Conservation (phyloP, 2,329 filamentous ascomycete species). For the Talaromyces amestolkiae region DNA sequence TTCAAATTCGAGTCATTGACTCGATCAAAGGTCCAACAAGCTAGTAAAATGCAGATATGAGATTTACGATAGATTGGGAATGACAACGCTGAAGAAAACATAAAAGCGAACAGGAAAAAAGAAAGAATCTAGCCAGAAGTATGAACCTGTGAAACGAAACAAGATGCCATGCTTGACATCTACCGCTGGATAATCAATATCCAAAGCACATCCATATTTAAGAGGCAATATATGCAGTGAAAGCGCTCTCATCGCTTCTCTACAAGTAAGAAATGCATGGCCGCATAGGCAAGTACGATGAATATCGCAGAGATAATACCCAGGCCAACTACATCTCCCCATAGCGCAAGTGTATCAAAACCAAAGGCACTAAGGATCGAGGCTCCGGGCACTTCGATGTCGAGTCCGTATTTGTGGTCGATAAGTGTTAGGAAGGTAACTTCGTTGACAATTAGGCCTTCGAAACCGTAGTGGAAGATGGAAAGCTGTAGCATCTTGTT, state of each 20-base stretch:
- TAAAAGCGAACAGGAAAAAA: background rate
- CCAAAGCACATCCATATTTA: background rate
- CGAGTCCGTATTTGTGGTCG: constrained; percentile 92
- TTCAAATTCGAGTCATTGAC: background rate
- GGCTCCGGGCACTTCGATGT: constrained; percentile 93
- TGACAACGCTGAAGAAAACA: background rate
- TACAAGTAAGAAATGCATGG: constrained; percentile 90
- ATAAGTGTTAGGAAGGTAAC: constrained; percentile 84
- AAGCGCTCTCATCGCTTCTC: constrained; percentile 66
- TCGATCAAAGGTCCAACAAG: background rate
- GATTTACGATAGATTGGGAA: background rate
- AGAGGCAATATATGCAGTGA: constrained; percentile 26
- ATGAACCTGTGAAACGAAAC: background rate
- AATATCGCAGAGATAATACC: constrained; percentile 80
- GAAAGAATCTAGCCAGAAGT: background rate
- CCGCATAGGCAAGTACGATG: constrained; percentile 80
- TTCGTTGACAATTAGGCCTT: constrained; percentile 95
- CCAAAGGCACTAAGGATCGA: constrained; percentile 93
- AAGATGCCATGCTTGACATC: background rate
- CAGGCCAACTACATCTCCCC: constrained; percentile 78
- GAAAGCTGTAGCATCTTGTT: constrained; percentile 58
- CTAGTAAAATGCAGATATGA: background rate
- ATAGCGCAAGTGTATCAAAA: constrained; percentile 82
- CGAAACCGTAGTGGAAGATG: constrained; percentile 98
- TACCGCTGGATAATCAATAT: background rate